These are phyloP conservation scores for Prototheca stagnorum DNA, from an alignment of 163 green algal genomes.

Conservation along the genomic window DNA sequence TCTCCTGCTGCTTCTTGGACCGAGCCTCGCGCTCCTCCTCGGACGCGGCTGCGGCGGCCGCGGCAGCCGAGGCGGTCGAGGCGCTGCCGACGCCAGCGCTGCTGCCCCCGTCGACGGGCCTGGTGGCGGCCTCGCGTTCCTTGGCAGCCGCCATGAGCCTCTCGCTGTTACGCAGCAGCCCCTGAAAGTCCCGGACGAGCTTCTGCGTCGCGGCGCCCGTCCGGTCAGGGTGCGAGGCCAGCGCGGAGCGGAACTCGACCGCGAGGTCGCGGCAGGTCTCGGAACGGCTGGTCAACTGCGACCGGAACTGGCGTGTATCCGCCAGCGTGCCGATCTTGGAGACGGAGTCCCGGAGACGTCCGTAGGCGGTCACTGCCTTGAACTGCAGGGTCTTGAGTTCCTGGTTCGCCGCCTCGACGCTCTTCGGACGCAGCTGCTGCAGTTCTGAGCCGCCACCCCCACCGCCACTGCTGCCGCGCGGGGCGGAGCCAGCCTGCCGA, in stretches of 20 bases:
- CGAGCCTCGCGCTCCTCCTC: background rate
- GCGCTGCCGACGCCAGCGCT: background rate
- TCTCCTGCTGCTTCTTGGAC: too few relatives aligned
- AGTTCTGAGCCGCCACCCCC: too few relatives aligned
- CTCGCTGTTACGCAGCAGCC: slow-evolving; percentile 41
- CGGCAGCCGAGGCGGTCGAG: slow-evolving; percentile 4
- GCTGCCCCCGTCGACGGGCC: slow-evolving; percentile 22
- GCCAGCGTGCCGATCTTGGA: slow-evolving; percentile 12
- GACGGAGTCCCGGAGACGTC: slow-evolving; percentile 24
- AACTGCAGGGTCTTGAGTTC: slow-evolving; percentile 19
- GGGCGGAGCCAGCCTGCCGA: too few relatives aligned
- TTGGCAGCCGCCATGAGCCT: slow-evolving; percentile 34
- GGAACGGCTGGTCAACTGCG: slow-evolving; percentile 7
- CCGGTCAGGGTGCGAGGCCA: slow-evolving; percentile 11
- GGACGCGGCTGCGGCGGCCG: background rate
- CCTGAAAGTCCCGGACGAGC: slow-evolving; percentile 34
- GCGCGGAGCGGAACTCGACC: slow-evolving; percentile 6
- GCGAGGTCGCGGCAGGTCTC: slow-evolving; percentile 10
- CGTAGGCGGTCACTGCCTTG: slow-evolving; percentile 17
- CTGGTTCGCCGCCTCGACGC: slow-evolving; percentile 6
- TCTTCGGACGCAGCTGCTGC: too few relatives aligned
- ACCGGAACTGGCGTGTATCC: slow-evolving; percentile 26
- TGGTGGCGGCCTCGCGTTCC: slow-evolving; percentile 36
- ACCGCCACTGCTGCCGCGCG: too few relatives aligned
- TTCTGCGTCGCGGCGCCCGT: slow-evolving; percentile 24